Evolutionary conservation across 208 protist genomes (phyloP).

Genomic region (Wallacemonas sp.): DNA sequence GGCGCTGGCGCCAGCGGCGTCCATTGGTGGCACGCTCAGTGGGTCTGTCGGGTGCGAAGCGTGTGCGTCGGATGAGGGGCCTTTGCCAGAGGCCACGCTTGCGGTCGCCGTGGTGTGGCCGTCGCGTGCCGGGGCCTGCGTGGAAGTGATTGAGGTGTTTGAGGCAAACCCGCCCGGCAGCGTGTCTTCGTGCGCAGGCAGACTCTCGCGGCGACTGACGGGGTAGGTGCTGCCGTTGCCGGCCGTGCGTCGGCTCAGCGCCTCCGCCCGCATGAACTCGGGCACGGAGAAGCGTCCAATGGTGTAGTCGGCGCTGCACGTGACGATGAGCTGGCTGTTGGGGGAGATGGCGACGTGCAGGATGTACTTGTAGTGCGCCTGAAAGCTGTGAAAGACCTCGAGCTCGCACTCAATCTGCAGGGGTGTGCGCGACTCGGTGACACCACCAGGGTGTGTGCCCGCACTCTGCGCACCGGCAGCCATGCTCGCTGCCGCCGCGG

Average conservation of each 20-base stretch:
- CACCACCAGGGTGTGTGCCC: no score
- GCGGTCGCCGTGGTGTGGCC: background rate
- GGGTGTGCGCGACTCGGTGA: constrained; percentile 1
- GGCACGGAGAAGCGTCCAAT: constrained; percentile 71
- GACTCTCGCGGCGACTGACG: no score
- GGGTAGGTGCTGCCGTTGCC: no score
- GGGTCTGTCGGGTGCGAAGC: no score
- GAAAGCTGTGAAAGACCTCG: constrained; percentile 72
- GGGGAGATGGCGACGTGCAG: constrained; percentile 78
- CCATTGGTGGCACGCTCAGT: no score
- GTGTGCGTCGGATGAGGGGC: no score
- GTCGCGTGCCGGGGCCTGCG: constrained; percentile 3
- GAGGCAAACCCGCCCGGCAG: background rate
- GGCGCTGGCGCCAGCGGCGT: no score
- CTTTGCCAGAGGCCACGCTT: no score
- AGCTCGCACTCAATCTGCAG: constrained; percentile 48
- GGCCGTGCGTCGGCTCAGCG: background rate
- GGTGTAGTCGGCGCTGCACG: constrained; percentile 85
- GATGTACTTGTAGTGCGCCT: constrained; percentile 91
- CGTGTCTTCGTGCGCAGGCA: background rate
- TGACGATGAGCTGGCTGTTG: constrained; percentile 58
- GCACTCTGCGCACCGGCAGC: background rate
- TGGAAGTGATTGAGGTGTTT: constrained; percentile 17
- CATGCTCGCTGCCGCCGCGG: constrained; percentile 4
- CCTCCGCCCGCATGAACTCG: constrained; percentile 17